Percentiles rank a stretch among this genome's conserved stretches.
Evolutionary conservation across 768 basidiomycete genomes (phyloP).

Genomic region (Amanita muscaria): DNA sequence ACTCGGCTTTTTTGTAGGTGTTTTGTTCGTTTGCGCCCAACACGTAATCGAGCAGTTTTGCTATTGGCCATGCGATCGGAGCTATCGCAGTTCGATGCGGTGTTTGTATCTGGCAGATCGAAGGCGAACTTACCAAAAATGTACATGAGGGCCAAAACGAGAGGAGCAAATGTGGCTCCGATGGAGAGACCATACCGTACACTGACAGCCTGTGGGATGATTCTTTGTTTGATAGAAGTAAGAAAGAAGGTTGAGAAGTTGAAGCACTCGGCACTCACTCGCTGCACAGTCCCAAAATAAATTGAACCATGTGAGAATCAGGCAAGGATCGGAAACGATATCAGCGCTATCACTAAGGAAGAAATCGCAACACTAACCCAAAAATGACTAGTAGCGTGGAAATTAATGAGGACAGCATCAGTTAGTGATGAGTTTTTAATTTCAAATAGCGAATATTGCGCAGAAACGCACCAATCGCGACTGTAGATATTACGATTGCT

Average conservation of each 20-base stretch:
- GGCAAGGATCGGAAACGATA: no score
- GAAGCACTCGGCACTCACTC: constrained; percentile 55
- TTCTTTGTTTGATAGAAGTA: constrained; percentile 19
- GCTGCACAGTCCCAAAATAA: constrained; percentile 53
- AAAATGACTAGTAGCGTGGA: constrained; percentile 86
- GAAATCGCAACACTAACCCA: constrained; percentile 62
- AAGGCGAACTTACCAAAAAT: constrained; percentile 26
- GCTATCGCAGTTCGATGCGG: constrained; percentile 25
- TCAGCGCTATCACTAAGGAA: no score
- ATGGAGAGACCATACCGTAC: constrained; percentile 76
- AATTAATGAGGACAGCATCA: constrained; percentile 4
- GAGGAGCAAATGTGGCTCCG: constrained; percentile 69
- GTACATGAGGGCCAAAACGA: constrained; percentile 70
- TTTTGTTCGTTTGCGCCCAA: constrained; percentile 67
- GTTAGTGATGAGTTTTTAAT: no score
- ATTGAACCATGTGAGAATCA: no score
- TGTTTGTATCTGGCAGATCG: constrained; percentile 18
- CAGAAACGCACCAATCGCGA: constrained; percentile 65
- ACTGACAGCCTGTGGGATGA: constrained; percentile 66
- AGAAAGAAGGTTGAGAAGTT: not conserved
- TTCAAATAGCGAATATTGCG: no score
- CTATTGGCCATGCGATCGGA: constrained; percentile 76
- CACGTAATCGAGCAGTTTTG: constrained; percentile 71
- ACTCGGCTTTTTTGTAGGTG: constrained; percentile 78
- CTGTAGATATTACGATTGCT: constrained; percentile 72